Percentiles rank a stretch among this genome's conserved stretches.
These are phyloP conservation scores for Coleophoma cylindrospora DNA, from an alignment of 2,329 filamentous ascomycete genomes.

Conservation along the genomic window DNA sequence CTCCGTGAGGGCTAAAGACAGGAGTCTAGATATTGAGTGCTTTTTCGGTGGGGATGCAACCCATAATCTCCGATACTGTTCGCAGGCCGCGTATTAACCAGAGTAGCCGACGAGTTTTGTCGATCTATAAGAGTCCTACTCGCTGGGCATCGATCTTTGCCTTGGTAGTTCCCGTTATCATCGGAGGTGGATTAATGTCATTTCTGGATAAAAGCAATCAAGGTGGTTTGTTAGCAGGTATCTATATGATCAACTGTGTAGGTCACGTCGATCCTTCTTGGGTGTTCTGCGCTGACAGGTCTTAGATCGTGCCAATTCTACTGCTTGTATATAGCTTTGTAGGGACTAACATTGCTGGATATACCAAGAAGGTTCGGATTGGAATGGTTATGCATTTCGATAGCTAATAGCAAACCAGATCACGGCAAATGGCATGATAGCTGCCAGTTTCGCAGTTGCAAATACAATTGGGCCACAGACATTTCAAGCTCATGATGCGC, in stretches of 20 bases:
- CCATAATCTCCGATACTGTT: background rate
- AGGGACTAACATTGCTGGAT: slow-evolving; percentile 27
- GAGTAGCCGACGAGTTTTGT: background rate
- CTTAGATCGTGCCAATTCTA: slow-evolving; percentile 30
- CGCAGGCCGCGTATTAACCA: background rate
- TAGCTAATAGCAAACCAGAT: background rate
- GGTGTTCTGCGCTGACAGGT: background rate
- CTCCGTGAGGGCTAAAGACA: no score
- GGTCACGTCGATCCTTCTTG: background rate
- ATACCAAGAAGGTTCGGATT: slow-evolving; percentile 37
- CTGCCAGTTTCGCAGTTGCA: slow-evolving; percentile 43
- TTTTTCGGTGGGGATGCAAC: no score
- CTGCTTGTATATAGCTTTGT: slow-evolving; percentile 28
- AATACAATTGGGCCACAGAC: slow-evolving; percentile 52
- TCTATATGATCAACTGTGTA: slow-evolving; percentile 35
- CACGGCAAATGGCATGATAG: slow-evolving; percentile 40
- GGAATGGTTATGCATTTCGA: background rate
- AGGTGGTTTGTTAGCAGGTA: slow-evolving; percentile 33
- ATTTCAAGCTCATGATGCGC: slow-evolving; percentile 42
- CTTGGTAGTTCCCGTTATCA: slow-evolving; percentile 38
- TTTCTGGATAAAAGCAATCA: slow-evolving; percentile 31
- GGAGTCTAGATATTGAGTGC: no score
- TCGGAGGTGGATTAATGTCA: slow-evolving; percentile 37
- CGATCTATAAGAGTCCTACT: background rate
- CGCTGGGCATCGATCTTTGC: slow-evolving; percentile 35